Evolutionary conservation across 768 basidiomycete species (phyloP), one percentile per base, ranked within the genome.

Genomic region (Russula compacta): DNA sequence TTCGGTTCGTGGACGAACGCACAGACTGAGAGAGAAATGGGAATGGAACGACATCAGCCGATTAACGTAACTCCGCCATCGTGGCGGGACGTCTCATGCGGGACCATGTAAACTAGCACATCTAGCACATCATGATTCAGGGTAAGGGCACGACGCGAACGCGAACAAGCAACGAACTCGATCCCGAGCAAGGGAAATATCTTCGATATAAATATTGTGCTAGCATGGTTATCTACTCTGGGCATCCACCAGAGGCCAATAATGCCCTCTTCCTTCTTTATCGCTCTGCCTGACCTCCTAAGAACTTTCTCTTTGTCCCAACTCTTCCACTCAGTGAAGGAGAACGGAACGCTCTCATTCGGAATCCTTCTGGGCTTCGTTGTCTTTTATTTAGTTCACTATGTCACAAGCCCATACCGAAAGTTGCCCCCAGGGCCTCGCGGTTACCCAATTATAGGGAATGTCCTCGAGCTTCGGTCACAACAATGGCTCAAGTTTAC

Each of bases 401-500:
- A 64, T 51, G 8, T 54, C 48, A 43, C 48, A 14, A 64, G 63
- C 32, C 63, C 63, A 12, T 64, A 52, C 21, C 53, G 63, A 9
- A 61, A 55, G 48, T 21, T 64, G 3, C 63, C 63, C 29, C 63
- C 63, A 0, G 63, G 63, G 6, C 63, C 63, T 17, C 53, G 35
- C 21, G 63, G 63, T 52, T 62, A 61, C 43, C 63, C 63, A 9
- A 55, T 64, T 7, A 56, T 64, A 44, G 63, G 63, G 43, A 64
- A 62, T 21, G 60, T 39, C 24, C 59, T 64, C 5, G 59, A 64
- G 24, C 59, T 64, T 36, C 53, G 59, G 14, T 39, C 40, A 1
- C 52, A 64, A 32, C 63, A 64, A 35, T 64, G 63, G 63, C 59
- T 64, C 29, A 64, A 61, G 48, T 64, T 64, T 15, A 64, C 59